Percentiles rank a stretch among this genome's conserved stretches.
phyloP scores from a whole-genome alignment of 2,329 filamentous ascomycete genomes.

The Cladosporium sp. region DNA sequence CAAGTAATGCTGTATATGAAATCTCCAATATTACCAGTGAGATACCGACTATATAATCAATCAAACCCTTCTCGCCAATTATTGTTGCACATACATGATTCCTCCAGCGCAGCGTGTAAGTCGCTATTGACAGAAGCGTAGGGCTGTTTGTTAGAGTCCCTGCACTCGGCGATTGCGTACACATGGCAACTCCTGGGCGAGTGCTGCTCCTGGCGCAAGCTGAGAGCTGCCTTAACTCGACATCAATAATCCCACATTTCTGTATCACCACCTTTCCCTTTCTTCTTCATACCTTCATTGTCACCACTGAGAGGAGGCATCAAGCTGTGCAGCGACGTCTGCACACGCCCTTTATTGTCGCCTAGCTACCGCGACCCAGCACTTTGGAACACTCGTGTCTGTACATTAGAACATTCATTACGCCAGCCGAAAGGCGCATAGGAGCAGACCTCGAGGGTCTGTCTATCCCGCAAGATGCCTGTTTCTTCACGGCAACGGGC shows the following conservation, averaged over 20 bases:
- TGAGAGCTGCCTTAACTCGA: not conserved
- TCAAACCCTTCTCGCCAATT: not conserved
- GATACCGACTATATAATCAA: not conserved
- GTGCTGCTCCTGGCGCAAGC: constrained; percentile 8
- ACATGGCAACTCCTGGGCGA: constrained; percentile 1
- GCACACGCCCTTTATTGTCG: constrained; percentile 1
- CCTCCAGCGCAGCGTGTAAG: not conserved
- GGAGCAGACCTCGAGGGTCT: not conserved
- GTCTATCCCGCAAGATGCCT: not conserved
- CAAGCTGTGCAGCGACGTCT: not conserved
- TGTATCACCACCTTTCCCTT: not conserved
- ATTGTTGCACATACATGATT: not conserved
- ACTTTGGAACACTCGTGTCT: not conserved
- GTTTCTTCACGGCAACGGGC: constrained; percentile 12
- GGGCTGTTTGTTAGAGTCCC: not conserved
- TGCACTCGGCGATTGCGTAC: constrained; percentile 16
- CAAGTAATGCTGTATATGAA: not conserved
- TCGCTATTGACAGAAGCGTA: not conserved
- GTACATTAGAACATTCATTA: not conserved
- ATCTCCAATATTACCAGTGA: not conserved
- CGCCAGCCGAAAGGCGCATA: constrained; percentile 10
- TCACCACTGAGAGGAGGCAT: not conserved
- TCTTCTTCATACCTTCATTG: not conserved
- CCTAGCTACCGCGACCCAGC: not conserved
- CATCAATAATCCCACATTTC: not conserved